These are phyloP conservation scores for Cyclotella atomus DNA, from an alignment of 108 stramenopile species.

Conservation along the genomic window DNA sequence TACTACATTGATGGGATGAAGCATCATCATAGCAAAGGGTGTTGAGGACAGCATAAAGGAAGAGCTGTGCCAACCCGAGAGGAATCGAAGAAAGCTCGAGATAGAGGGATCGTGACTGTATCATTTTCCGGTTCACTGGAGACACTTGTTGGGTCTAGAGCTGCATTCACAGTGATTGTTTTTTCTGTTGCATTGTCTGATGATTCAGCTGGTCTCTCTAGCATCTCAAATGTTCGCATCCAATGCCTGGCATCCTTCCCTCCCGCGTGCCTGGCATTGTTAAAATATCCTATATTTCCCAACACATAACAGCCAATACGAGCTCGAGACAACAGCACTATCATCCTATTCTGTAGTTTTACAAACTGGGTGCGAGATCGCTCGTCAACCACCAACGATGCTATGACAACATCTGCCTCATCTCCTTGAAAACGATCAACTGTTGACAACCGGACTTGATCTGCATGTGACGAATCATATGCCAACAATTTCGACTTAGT, in stretches of 20 bases:
- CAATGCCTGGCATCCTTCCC: slow-evolving; percentile 29
- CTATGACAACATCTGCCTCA: slow-evolving; percentile 54
- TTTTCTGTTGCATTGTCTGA: slow-evolving; percentile 12
- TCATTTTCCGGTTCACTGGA: not conserved
- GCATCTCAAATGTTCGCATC: slow-evolving; percentile 34
- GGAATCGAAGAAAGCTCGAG: not conserved
- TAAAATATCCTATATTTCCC: slow-evolving; percentile 47
- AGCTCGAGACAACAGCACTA: slow-evolving; percentile 50
- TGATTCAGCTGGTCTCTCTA: slow-evolving; percentile 22
- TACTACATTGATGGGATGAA: slow-evolving; percentile 4
- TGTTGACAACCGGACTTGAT: slow-evolving; percentile 39
- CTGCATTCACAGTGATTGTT: slow-evolving; percentile 1
- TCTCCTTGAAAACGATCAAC: slow-evolving; percentile 59
- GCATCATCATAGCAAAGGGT: slow-evolving; percentile 21
- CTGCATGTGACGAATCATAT: slow-evolving; percentile 11
- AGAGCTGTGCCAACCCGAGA: slow-evolving; percentile 17
- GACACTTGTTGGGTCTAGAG: not conserved
- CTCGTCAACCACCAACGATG: slow-evolving; percentile 50
- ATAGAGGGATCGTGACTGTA: not conserved
- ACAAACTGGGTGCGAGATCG: slow-evolving; percentile 47
- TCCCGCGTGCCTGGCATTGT: slow-evolving; percentile 4
- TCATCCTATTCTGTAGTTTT: slow-evolving; percentile 44
- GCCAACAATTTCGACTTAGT: slow-evolving; percentile 13
- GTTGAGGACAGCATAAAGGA: slow-evolving; percentile 49
- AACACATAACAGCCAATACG: slow-evolving; percentile 47